Evolutionary conservation across 805 yeast genomes (phyloP).

Genomic region (Kluyveromyces wickerhamii): DNA sequence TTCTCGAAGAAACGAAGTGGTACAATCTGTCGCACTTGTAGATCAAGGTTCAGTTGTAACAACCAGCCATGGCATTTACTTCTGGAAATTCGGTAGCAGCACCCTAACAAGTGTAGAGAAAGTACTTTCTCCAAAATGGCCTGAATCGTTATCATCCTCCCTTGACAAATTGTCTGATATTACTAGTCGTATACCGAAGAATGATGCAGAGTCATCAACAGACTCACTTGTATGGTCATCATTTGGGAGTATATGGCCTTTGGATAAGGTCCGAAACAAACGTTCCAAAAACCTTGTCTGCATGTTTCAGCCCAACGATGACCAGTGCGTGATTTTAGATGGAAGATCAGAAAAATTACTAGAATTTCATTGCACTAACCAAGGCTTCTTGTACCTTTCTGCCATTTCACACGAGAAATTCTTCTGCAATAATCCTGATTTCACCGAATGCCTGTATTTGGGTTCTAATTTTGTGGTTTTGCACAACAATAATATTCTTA

Average conservation of each 20-base stretch:
- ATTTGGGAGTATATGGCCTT: not conserved
- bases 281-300: constrained; percentile 7
- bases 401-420: constrained; percentile 14
- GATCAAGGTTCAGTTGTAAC: constrained; percentile 16
- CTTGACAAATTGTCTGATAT: constrained; percentile 6
- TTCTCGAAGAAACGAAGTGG: constrained; percentile 14
- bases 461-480: constrained; percentile 17
- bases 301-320: constrained; percentile 12
- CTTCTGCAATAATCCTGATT: constrained; percentile 15
- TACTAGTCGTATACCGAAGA: constrained; percentile 3
- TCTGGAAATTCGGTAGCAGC: constrained; percentile 17
- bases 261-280: not conserved
- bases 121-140: constrained; percentile 15
- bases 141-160: constrained; percentile 6
- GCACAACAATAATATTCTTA: constrained; percentile 11
- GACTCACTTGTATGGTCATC: constrained; percentile 2
- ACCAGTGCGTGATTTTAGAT: constrained; percentile 15
- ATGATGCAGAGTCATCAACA: not conserved
- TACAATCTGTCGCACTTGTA: constrained; percentile 15
- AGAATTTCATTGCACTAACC: not conserved
- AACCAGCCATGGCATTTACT: constrained; percentile 17
- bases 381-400: constrained; percentile 10
- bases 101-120: constrained; percentile 16
- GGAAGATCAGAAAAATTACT: constrained; percentile 13
- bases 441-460: constrained; percentile 15